Evolutionary conservation across 202 grass and related monocot genomes (phyloP), one percentile per base, ranked within the genome.

Genomic region (Zizania palustris): DNA sequence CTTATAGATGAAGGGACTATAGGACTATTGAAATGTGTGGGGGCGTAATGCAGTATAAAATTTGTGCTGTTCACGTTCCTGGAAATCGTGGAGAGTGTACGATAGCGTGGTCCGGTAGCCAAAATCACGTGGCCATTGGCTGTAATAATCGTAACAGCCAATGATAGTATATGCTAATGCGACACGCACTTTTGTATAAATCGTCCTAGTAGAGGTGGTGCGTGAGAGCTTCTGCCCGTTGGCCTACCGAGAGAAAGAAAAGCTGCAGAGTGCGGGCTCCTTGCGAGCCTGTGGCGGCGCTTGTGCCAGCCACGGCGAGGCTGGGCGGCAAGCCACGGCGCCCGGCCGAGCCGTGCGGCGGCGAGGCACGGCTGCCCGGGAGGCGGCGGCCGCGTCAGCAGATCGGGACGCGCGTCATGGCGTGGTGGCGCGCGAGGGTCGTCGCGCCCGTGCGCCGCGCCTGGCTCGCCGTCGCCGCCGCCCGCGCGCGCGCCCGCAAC

Each of bases 371-470:
- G 28, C 28, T 44, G 20, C 67, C 56, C 4, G 33, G 12, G 0
- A 46, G 69, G 12, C 11, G 55, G 42, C 44, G 22, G 49, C 28
- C 28, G 28, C 28, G 28, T 0, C 28, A 28, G 28, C 28, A 28
- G 28, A 28, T 28, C 28, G 2, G 28, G 28, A 28, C 28, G 28
- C 74, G 87, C 74, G 81, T 83, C 54, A 95, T 95, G 96, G 85
- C 96, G 67, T 95, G 96, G 96, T 95, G 96, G 91, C 87, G 85
- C 41, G 64, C 82, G 3, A 85, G 69, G 61, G 88, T 98, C 61
- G 83, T 95, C 12, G 81, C 85, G 48, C 85, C 89, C 20, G 83
- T 95, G 69, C 90, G 85, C 85, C 85, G 91, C 21, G 96, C 85
- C 3, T 98, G 91, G 91, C 63, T 92, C 77, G 87, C 81, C 84